These are phyloP conservation scores for Coelastrella sp. DNA, from an alignment of 139 green algal species.

Conservation along the genomic window DNA sequence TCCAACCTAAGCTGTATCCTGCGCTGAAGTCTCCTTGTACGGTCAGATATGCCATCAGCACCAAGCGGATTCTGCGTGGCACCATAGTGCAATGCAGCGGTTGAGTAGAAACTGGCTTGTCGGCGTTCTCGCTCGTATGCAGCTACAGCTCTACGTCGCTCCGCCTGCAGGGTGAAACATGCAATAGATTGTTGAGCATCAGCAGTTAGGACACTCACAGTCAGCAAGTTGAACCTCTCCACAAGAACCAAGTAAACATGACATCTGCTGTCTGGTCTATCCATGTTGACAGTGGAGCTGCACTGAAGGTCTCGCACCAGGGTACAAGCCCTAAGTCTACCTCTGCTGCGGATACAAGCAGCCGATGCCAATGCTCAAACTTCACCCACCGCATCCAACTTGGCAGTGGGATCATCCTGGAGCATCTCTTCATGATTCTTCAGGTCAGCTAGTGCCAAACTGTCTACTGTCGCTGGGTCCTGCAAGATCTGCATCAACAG, in stretches of 20 bases:
- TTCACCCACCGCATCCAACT: background rate
- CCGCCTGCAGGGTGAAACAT: background rate
- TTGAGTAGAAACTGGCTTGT: background rate
- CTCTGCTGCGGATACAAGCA: background rate
- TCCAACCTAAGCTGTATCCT: background rate
- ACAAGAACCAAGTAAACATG: background rate
- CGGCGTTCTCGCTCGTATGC: constrained; percentile 15
- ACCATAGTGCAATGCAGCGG: background rate
- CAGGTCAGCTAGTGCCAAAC: background rate
- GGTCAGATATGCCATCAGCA: background rate
- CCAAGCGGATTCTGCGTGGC: background rate
- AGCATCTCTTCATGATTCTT: constrained; percentile 33
- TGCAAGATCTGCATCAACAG: background rate
- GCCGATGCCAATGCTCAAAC: background rate
- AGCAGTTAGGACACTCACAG: background rate
- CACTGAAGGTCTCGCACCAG: background rate
- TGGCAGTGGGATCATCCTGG: background rate
- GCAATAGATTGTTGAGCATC: background rate
- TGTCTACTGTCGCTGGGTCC: background rate
- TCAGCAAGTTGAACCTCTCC: too few relatives aligned
- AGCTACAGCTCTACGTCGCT: background rate
- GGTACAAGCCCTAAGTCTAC: background rate
- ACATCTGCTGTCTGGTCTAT: too few relatives aligned
- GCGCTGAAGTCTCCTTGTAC: background rate
- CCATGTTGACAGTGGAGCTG: too few relatives aligned